Percentiles rank a stretch among this genome's conserved stretches.
Conservation (phyloP, 805 yeast species). For the Millerozyma miso region DNA sequence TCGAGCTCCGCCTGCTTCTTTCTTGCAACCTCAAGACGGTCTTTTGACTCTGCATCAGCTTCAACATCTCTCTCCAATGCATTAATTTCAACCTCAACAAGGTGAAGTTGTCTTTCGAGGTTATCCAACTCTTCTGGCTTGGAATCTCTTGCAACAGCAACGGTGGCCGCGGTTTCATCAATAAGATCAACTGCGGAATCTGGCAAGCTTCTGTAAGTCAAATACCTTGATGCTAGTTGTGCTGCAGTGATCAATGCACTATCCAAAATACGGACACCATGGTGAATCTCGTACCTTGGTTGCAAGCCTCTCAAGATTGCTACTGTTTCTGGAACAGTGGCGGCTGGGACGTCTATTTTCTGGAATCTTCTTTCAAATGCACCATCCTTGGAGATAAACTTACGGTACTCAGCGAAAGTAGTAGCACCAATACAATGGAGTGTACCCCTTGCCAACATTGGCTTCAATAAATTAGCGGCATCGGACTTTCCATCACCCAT, state of each 20-base stretch:
- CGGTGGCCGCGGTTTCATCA: slow-evolving; percentile 91
- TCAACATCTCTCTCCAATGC: slow-evolving; percentile 95
- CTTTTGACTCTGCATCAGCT: slow-evolving; percentile 77
- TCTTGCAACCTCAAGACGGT: slow-evolving; percentile 75
- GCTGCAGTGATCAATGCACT: slow-evolving; percentile 90
- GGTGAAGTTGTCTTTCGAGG: slow-evolving; percentile 86
- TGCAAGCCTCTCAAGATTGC: slow-evolving; percentile 95
- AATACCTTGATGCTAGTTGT: slow-evolving; percentile 85
- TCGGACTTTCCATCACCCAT: slow-evolving; percentile 99
- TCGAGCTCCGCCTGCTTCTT: slow-evolving; percentile 77
- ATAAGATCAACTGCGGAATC: slow-evolving; percentile 92
- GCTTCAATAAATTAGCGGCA: slow-evolving; percentile 94
- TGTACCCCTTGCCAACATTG: slow-evolving; percentile 94
- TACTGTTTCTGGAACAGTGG: slow-evolving; percentile 86
- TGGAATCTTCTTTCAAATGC: slow-evolving; percentile 99
- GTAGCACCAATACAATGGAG: slow-evolving; percentile 99
- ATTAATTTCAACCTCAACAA: slow-evolving; percentile 91
- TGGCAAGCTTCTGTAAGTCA: slow-evolving; percentile 89
- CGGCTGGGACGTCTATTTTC: slow-evolving; percentile 92
- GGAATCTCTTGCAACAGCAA: slow-evolving; percentile 97
- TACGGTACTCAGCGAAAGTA: slow-evolving; percentile 89
- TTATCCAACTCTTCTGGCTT: slow-evolving; percentile 95
- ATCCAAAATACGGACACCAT: slow-evolving; percentile 93
- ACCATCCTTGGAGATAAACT: slow-evolving; percentile 91
- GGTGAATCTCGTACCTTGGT: slow-evolving; percentile 89